Evolutionary conservation across 2,329 filamentous ascomycete species (phyloP), one percentile per base, ranked within the genome.

Genomic region (Verticillium nonalfalfae): DNA sequence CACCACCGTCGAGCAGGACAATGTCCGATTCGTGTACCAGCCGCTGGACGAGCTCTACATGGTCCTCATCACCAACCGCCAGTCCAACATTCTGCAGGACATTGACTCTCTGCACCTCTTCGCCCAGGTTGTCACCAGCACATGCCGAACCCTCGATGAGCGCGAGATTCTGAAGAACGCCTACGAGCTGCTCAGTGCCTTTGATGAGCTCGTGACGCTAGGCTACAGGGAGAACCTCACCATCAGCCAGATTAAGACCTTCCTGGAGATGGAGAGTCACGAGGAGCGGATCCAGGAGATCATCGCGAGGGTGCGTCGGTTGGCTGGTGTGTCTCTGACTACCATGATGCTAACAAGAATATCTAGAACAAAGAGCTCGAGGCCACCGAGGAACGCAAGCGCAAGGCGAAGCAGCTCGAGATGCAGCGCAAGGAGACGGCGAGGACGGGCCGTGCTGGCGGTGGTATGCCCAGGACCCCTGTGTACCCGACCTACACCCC

Each of bases 241-340:
- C 31, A 86, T 99, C 70, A 91, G 88, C 77, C 96, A 99, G 79
- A 99, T 99, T 81, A 97, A 96, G 84, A 97, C 95, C 2, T 99
- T 99, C 82, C 78, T 99, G 68, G 96, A 98, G 73, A 99, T 99
- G 95, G 95, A 99, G 77, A 95, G 90, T 76, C 95, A 99, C 72
- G 96, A 99, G 78, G 95, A 99, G 83, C 88, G 95, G 73, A 98
- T 99, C 68, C 95, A 99, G 76, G 95, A 97, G 74, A 99, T 97
- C 66, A 97, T 97, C 72, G 92, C 93, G 65, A 85, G 92, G 74
- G 90, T 94, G 86, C 65, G 82, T 52, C 21, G 70, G 35, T 35
- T 60, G 59, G 31, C 65, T 66, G 36, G 65, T 56, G 5, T 7
- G 56, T 38, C 36, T 57, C 9, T 36, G 7, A 10, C 15, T 18